These are phyloP conservation scores for Lagerstroemia speciosa DNA, from an alignment of 345 rosid species.

Conservation along the genomic window DNA sequence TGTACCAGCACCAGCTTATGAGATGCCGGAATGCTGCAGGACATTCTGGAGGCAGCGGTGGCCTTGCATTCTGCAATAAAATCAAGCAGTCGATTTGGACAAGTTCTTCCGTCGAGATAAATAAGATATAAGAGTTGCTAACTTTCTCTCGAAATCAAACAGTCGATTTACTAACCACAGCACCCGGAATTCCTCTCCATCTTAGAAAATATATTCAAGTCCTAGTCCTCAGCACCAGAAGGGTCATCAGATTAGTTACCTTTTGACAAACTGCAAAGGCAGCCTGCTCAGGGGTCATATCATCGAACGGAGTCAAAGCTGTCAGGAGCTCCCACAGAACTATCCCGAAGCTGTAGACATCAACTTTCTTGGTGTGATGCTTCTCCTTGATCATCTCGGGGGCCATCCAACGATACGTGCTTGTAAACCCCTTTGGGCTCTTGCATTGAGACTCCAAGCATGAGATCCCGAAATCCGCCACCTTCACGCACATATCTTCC, in stretches of 20 bases:
- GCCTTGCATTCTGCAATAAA: conserved; percentile 55
- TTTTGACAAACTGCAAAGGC: conserved; percentile 79
- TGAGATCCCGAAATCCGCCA: conserved; percentile 75
- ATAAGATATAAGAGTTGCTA: too few relatives aligned
- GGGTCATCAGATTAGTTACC: conserved; percentile 27
- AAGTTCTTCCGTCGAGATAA: neutral
- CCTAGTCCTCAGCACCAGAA: too few relatives aligned
- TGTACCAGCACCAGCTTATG: conserved; percentile 61
- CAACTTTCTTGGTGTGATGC: conserved; percentile 66
- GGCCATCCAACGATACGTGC: conserved; percentile 91
- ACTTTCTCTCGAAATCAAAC: too few relatives aligned
- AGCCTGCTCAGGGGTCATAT: conserved; percentile 79
- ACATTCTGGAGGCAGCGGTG: conserved; percentile 51
- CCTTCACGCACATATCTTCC: conserved; percentile 57
- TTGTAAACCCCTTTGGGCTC: conserved; percentile 56
- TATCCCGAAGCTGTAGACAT: conserved; percentile 72
- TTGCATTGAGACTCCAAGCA: conserved; percentile 66
- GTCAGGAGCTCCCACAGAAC: conserved; percentile 80
- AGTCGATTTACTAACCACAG: conserved; percentile 5
- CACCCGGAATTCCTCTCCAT: too few relatives aligned
- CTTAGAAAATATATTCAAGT: too few relatives aligned
- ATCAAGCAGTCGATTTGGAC: conserved; percentile 20
- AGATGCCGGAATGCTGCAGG: conserved; percentile 48
- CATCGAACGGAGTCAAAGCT: conserved; percentile 54
- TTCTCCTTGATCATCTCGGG: conserved; percentile 78